Evolutionary conservation across 169 alveolate genomes (phyloP).

Genomic region (Toxoplasma gondii): DNA sequence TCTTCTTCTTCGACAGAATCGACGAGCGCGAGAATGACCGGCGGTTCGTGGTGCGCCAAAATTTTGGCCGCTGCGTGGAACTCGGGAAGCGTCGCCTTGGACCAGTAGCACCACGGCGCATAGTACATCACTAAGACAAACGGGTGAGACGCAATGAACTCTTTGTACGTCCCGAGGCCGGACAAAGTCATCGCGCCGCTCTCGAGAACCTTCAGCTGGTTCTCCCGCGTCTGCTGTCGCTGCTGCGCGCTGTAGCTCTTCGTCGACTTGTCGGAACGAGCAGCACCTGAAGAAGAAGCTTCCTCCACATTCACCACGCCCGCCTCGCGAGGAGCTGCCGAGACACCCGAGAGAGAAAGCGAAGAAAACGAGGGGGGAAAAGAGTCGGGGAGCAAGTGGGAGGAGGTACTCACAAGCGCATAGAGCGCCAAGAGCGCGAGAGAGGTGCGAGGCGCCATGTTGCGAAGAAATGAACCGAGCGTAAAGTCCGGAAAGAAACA

Average conservation of each 20-base stretch:
- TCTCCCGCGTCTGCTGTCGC: background rate
- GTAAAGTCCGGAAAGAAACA: background rate
- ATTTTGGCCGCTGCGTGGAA: conserved; percentile 56
- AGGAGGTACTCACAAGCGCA: background rate
- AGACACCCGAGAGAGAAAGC: background rate
- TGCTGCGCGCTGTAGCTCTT: background rate
- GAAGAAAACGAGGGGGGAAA: background rate
- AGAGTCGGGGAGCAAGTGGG: background rate
- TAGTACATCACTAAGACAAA: conserved; percentile 58
- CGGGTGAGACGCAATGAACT: conserved; percentile 45
- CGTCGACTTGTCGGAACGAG: background rate
- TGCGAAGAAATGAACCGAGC: background rate
- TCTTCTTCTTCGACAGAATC: conserved; percentile 63
- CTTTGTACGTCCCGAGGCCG: conserved; percentile 15
- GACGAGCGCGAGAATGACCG: conserved; percentile 52
- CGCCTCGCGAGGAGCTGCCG: background rate
- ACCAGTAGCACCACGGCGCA: conserved; percentile 73
- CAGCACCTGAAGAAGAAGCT: background rate
- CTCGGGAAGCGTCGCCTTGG: conserved; percentile 61
- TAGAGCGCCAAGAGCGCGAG: too few species aligned
- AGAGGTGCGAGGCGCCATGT: background rate
- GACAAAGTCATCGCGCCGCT: conserved; percentile 5
- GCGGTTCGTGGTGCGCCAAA: conserved; percentile 64
- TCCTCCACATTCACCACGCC: background rate
- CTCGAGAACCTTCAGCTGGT: background rate